phyloP scores from a whole-genome alignment of 768 basidiomycete species.

The Tubosaeta sp. region DNA sequence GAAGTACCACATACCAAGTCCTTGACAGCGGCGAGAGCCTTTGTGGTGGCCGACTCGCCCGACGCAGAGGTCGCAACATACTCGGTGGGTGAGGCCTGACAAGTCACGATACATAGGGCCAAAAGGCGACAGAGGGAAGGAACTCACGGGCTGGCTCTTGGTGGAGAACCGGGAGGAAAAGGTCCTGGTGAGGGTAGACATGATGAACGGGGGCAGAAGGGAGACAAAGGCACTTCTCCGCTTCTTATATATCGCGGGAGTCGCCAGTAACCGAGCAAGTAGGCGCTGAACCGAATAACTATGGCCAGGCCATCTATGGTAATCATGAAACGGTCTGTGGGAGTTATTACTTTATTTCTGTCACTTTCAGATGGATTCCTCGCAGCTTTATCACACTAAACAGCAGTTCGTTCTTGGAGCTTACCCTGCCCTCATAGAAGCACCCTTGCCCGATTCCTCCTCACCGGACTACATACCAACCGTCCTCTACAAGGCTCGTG shows the following conservation, averaged over 20 bases:
- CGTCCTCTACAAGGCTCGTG: conserved; percentile 75
- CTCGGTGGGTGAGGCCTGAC: conserved; percentile 14
- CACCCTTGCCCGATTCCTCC: conserved; percentile 53
- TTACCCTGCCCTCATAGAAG: conserved; percentile 55
- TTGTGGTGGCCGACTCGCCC: conserved; percentile 16
- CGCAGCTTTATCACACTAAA: conserved; percentile 63
- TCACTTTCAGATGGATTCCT: conserved; percentile 44
- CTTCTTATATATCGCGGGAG: conserved; percentile 26
- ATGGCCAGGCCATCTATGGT: not conserved
- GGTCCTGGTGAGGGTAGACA: conserved; percentile 28
- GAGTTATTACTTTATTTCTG: too few species aligned
- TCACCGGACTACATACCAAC: conserved; percentile 62
- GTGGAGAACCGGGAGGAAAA: conserved; percentile 28
- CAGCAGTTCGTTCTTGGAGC: conserved; percentile 78
- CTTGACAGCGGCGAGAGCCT: conserved; percentile 26
- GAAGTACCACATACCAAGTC: conserved; percentile 23
- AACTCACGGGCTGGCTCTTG: conserved; percentile 25
- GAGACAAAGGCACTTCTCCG: not conserved
- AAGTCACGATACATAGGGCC: conserved; percentile 2
- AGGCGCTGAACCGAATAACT: conserved; percentile 20
- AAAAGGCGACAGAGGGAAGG: not conserved
- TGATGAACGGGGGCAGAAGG: conserved; percentile 9
- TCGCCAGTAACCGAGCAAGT: conserved; percentile 14
- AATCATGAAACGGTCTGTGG: too few species aligned
- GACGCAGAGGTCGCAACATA: not conserved